phyloP scores from a whole-genome alignment of 1,284 basidiomycete species.

The Cryptococcus sp. region DNA sequence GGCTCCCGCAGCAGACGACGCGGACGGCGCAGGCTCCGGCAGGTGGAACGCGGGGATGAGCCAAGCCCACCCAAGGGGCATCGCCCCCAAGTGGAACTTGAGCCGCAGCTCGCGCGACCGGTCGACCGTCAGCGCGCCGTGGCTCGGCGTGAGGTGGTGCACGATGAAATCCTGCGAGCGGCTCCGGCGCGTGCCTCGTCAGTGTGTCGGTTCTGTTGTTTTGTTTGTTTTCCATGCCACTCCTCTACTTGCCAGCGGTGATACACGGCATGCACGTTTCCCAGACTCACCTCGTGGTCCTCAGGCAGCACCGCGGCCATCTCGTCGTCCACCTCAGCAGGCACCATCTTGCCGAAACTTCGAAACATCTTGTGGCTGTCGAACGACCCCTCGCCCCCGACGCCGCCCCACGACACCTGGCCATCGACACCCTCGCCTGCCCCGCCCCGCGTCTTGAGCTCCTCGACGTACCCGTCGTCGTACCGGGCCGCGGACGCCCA shows the following conservation, averaged over 20 bases:
- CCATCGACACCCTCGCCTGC: slow-evolving; percentile 39
- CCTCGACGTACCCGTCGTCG: slow-evolving; percentile 62
- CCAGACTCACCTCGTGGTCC: slow-evolving; percentile 9
- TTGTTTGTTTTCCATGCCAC: no score
- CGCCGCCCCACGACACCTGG: slow-evolving; percentile 46
- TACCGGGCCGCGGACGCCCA: slow-evolving; percentile 77
- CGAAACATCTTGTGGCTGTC: slow-evolving; percentile 72
- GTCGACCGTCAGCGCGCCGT: slow-evolving; percentile 57
- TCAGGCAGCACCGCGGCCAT: slow-evolving; percentile 30
- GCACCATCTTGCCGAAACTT: slow-evolving; percentile 64
- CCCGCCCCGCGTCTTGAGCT: slow-evolving; percentile 60
- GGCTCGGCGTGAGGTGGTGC: slow-evolving; percentile 27
- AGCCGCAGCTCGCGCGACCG: slow-evolving; percentile 68
- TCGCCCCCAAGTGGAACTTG: slow-evolving; percentile 71
- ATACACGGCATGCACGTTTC: slow-evolving; percentile 32
- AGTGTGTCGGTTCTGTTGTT: slow-evolving; percentile 32
- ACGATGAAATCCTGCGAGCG: slow-evolving; percentile 19
- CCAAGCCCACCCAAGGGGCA: slow-evolving; percentile 79
- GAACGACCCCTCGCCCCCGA: slow-evolving; percentile 59
- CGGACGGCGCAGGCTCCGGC: slow-evolving; percentile 51
- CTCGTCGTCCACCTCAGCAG: slow-evolving; percentile 43
- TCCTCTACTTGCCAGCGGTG: no score
- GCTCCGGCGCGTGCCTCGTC: not conserved
- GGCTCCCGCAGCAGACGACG: slow-evolving; percentile 22
- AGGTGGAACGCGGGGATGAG: slow-evolving; percentile 77